Base-by-base conservation (phyloP, 176 grass and related monocot genomes). In the Musa itinerans region DNA sequence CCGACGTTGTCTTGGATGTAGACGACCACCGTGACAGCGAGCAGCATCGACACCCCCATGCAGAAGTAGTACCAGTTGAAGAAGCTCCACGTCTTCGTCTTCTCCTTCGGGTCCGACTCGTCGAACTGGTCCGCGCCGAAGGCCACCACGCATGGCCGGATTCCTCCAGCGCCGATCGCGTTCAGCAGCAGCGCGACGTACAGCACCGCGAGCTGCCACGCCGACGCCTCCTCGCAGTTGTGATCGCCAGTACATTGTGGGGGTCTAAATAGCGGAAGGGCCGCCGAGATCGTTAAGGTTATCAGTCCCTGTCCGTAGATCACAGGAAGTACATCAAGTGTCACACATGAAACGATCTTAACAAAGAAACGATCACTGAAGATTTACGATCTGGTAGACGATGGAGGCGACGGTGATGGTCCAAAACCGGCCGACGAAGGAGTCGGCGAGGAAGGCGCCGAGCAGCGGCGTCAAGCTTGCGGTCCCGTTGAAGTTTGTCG, bases 41-140 rank as follows among this genome's bases (percentile, higher is more conserved):
- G 17, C 81, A 96, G 81, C 84, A 87, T 86, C 15, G 89, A 89
- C 84, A 79, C 68, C 62, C 89, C 84, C 84, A 89, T 92, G 82
- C 83, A 81, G 84, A 96, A 96, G 82, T 91, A 96, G 80, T 96
- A 96, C 92, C 92, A 96, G 86, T 96, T 96, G 84, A 96, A 96
- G 86, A 89, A 96, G 49, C 82, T 87, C 89, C 86, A 91, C 26
- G 70, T 83, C 20, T 85, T 83, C 0, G 88, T 87, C 23, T 85
- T 81, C 84, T 92, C 92, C 78, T 90, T 87, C 4, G 89, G 66
- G 24, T 78, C 52, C 19, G 86, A 83, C 83, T 92, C 92, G 77
- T 96, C 84, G 49, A 96, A 96, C 78, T 96, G 92, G 78, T 91
- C 88, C 2, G 89, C 92, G 9, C 92, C 92, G 54, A 96, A 96